Conservation (phyloP, 768 basidiomycete genomes). For the Favolaschia claudopus region DNA sequence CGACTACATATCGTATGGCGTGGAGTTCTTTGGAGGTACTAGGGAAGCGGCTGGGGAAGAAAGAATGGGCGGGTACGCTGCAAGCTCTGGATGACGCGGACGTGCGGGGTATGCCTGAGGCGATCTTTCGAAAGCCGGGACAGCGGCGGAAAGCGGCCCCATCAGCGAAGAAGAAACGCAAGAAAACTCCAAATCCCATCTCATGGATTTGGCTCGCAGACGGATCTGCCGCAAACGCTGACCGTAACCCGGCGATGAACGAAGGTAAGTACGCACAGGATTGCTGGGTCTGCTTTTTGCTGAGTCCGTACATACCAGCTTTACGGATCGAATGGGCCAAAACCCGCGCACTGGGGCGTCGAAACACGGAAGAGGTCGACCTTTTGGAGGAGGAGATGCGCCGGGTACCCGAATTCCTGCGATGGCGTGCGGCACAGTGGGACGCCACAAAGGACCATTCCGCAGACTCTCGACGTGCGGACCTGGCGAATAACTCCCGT, state of each 20-base stretch:
- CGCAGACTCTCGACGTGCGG: not conserved
- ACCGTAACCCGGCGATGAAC: slow-evolving; percentile 3
- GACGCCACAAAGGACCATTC: not conserved
- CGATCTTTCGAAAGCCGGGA: not conserved
- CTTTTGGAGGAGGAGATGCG: slow-evolving; percentile 21
- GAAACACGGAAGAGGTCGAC: slow-evolving; percentile 18
- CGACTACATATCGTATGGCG: not conserved
- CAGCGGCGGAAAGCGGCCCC: not conserved
- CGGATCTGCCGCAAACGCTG: not conserved
- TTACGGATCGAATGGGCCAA: slow-evolving; percentile 12
- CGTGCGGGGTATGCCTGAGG: not conserved
- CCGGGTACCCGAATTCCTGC: not conserved
- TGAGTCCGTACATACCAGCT: not conserved
- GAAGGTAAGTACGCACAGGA: not conserved
- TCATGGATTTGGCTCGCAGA: slow-evolving; percentile 5
- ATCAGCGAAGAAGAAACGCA: not conserved
- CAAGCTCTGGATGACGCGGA: not conserved
- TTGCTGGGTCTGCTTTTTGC: not conserved
- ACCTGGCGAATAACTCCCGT: not conserved
- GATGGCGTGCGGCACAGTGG: slow-evolving; percentile 14
- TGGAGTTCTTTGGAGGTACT: not conserved
- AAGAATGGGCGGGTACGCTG: not conserved
- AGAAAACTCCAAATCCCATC: not conserved
- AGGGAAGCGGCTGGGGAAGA: not conserved
- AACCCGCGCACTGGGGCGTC: not conserved